Evolutionary conservation across 306 rosid genomes (phyloP), one percentile per base, ranked within the genome.

Genomic region (Corylus heterophylla): DNA sequence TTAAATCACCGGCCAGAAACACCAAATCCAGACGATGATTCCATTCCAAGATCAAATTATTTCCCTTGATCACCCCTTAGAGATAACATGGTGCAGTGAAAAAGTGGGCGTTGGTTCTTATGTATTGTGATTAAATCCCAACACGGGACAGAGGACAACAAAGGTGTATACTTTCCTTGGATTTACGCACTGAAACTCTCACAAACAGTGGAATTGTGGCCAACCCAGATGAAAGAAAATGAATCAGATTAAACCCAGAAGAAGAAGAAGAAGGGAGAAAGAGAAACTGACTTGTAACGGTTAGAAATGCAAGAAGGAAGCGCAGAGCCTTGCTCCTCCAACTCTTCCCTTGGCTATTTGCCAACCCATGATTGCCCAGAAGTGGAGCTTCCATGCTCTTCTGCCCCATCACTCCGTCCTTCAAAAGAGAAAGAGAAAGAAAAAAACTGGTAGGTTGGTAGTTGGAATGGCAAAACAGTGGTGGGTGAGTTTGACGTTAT

Each of bases 301-400:
- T 73, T 56, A 85, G 0, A 20, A 83, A 49, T 10, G 86, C 48
- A 25, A 85, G 71, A 45, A 89, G 79, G 35, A 76, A 73, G 64
- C 55, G 71, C 35, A 83, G 75, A 74, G 83, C 39, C 22, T 61
- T 73, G 1, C 25, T 31, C 2, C 35, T 74, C 70, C 80, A 52
- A 45, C 44, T 76, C 69, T 61, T 78, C 50, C 73, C 67, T 18
- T 59, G 50, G 0, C 73, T 51, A 1, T 8, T 67, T 69, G 72
- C 63, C 64, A 73, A 59, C 9, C 54, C 80, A 74, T 56, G n/a
- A 47, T 35, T 59, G 52, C 69, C 63, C 78, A 84, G 16, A 17
- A 89, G 83, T 73, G 89, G 88, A 77, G 88, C 75, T 73, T 76
- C 83, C 85, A 85, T 74, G 58, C 54, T 50, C 51, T 48, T 82